Evolutionary conservation across 768 basidiomycete species (phyloP).

Genomic region (Asterophora lycoperdoides): DNA sequence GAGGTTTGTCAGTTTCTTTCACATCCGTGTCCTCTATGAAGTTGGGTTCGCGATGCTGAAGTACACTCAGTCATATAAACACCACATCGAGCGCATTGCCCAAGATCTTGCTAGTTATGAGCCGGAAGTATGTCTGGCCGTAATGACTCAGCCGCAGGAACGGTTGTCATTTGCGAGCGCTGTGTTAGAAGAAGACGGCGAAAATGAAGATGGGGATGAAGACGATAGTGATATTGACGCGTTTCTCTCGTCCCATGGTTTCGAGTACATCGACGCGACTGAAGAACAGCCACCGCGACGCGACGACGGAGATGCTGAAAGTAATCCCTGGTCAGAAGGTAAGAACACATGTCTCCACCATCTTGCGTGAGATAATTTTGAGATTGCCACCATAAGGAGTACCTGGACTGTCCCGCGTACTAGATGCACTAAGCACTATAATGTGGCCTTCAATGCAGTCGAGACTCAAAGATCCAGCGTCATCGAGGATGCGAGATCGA

Average conservation of each 20-base stretch:
- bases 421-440: slow-evolving; percentile 79
- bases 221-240: slow-evolving; percentile 56
- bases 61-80: slow-evolving; percentile 48
- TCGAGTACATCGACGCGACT: slow-evolving; percentile 71
- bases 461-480: slow-evolving; percentile 18
- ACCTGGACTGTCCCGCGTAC: slow-evolving; percentile 56
- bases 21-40: slow-evolving; percentile 7
- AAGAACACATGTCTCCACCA: slow-evolving; percentile 16
- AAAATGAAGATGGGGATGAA: too few species aligned
- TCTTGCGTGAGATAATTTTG: background rate
- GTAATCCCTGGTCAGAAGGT: slow-evolving; percentile 20
- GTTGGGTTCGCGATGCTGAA: slow-evolving; percentile 15
- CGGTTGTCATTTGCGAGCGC: background rate
- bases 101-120: slow-evolving; percentile 46
- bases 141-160: slow-evolving; percentile 40
- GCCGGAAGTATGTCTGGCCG: slow-evolving; percentile 70
- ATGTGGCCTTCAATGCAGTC: slow-evolving; percentile 84
- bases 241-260: slow-evolving; percentile 64
- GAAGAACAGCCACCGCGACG: slow-evolving; percentile 11
- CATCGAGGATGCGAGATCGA: slow-evolving; percentile 20
- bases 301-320: slow-evolving; percentile 12
- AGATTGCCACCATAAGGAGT: slow-evolving; percentile 32
- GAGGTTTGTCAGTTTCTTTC: slow-evolving; percentile 45
- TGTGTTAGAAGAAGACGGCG: slow-evolving; percentile 25
- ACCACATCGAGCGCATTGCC: slow-evolving; percentile 48